Percentiles rank a stretch among this genome's conserved stretches.
Evolutionary conservation across 2,329 filamentous ascomycete species (phyloP).

Genomic region (Aspergillus niger): DNA sequence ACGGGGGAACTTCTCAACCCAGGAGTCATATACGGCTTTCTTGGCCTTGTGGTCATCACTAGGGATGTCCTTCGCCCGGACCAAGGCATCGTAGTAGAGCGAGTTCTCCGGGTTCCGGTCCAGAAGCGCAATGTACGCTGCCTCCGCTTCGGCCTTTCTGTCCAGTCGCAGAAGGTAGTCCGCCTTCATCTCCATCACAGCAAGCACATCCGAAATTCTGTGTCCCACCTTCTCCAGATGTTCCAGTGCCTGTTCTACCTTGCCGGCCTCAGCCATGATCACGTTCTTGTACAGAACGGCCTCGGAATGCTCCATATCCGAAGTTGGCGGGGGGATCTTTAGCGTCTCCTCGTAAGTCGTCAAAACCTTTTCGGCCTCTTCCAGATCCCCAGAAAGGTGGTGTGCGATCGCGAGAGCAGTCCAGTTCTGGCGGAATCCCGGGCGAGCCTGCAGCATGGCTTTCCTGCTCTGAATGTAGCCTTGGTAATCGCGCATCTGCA

Average conservation of each 20-base stretch:
- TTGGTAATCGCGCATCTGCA: conserved; percentile 94
- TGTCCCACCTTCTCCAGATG: conserved; percentile 79
- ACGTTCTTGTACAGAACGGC: conserved; percentile 92
- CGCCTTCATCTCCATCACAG: conserved; percentile 81
- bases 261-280: conserved; percentile 87
- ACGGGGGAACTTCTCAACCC: conserved; percentile 76
- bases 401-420: conserved; percentile 93
- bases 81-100: conserved; percentile 78
- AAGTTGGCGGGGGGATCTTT: conserved; percentile 73
- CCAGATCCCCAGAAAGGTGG: conserved; percentile 82
- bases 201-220: conserved; percentile 77
- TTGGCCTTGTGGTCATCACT: conserved; percentile 63
- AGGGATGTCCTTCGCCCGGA: conserved; percentile 67
- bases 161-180: conserved; percentile 79
- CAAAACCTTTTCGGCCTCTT: conserved; percentile 85
- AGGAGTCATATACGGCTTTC: conserved; percentile 78
- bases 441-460: conserved; percentile 81
- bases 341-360: conserved; percentile 91
- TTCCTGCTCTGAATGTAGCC: conserved; percentile 90
- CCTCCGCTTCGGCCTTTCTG: conserved; percentile 75
- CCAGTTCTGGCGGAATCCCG: conserved; percentile 88
- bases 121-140: conserved; percentile 77
- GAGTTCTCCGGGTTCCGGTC: conserved; percentile 87
- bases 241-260: conserved; percentile 78
- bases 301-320: conserved; percentile 90